These are phyloP conservation scores for Fomes fomentarius DNA, from an alignment of 1,284 basidiomycete genomes.

Conservation along the genomic window DNA sequence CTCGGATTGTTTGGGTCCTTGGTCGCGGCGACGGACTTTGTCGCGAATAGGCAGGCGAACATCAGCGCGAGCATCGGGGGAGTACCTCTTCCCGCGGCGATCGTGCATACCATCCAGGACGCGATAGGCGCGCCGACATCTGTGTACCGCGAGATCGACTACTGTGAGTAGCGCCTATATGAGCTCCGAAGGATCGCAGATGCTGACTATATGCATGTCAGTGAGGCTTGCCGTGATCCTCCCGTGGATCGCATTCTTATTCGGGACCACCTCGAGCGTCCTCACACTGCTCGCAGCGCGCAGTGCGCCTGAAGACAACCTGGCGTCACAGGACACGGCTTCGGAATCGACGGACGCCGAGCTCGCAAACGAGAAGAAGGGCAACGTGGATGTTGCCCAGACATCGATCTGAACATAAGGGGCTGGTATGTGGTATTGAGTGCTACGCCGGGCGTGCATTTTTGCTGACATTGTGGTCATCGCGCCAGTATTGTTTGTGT, in stretches of 20 bases:
- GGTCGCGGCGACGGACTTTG: slow-evolving; percentile 56
- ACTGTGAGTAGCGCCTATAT: slow-evolving; percentile 39
- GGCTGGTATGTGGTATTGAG: no score
- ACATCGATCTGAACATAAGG: not conserved
- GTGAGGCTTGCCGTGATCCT: slow-evolving; percentile 31
- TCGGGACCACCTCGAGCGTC: slow-evolving; percentile 29
- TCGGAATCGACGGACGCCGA: not conserved
- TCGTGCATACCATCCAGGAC: slow-evolving; percentile 43
- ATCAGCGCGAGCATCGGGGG: slow-evolving; percentile 47
- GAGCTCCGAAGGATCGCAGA: not conserved
- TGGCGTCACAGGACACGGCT: no score
- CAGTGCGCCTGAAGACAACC: not conserved
- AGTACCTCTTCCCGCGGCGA: slow-evolving; percentile 38
- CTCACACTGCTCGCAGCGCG: slow-evolving; percentile 28
- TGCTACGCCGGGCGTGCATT: no score
- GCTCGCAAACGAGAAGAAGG: not conserved
- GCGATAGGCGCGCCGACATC: slow-evolving; percentile 46
- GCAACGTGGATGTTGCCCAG: not conserved
- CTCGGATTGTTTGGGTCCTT: slow-evolving; percentile 56
- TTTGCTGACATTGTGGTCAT: no score
- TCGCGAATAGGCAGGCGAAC: slow-evolving; percentile 48
- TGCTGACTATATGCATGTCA: slow-evolving; percentile 6
- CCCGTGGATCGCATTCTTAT: slow-evolving; percentile 38
- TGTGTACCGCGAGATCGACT: slow-evolving; percentile 50
- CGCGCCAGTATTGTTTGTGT: no score